Percentiles rank a stretch among this genome's conserved stretches.
Conservation (phyloP, 768 basidiomycete genomes). For the Cystobasidium tubakii region DNA sequence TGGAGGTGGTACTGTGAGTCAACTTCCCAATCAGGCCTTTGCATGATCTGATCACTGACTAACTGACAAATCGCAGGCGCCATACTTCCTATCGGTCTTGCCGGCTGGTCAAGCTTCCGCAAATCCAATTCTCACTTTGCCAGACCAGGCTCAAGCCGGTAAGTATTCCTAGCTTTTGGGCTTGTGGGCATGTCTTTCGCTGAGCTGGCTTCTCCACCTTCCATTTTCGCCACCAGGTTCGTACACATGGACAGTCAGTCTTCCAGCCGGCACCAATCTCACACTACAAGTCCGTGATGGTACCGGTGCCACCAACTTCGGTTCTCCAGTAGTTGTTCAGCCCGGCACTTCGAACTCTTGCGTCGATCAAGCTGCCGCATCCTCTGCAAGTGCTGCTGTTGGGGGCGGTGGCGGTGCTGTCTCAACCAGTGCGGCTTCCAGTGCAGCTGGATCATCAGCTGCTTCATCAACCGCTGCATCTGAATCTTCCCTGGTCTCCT, state of each 20-base stretch:
- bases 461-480: conserved; percentile 1
- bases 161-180: background rate
- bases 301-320: conserved; percentile 30
- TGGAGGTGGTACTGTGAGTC: conserved; percentile 23
- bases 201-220: background rate
- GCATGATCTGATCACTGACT: background rate
- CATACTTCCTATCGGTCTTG: conserved; percentile 38
- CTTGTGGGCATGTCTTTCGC: background rate
- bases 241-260: conserved; percentile 37
- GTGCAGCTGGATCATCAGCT: conserved; percentile 3
- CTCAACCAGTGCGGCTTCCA: background rate
- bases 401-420: conserved; percentile 15
- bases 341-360: conserved; percentile 17
- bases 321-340: conserved; percentile 15
- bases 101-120: conserved; percentile 33
- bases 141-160: conserved; percentile 20
- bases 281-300: conserved; percentile 36
- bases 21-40: background rate
- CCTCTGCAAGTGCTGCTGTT: background rate
- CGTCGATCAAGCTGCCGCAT: conserved; percentile 9
- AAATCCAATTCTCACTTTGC: conserved; percentile 17
- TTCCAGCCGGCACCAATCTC: conserved; percentile 34
- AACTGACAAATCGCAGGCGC: background rate
- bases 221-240: conserved; percentile 19
- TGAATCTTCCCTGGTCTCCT: background rate